Conservation (phyloP, 2,329 filamentous ascomycete species). For the Fusarium marasasianum region DNA sequence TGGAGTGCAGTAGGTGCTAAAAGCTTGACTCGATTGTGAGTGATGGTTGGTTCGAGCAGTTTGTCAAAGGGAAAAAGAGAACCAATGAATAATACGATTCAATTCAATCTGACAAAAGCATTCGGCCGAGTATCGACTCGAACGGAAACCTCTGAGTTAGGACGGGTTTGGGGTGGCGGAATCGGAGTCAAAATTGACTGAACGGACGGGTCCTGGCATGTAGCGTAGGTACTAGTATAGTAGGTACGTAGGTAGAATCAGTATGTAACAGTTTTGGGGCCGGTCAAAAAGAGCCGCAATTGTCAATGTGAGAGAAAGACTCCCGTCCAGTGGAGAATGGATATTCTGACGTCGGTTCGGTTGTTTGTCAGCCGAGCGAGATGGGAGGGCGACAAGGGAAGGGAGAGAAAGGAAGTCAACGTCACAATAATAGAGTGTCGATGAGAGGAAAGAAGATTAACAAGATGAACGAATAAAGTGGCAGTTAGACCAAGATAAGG, state of each 20-base stretch:
- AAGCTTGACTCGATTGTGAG: conserved; percentile 14
- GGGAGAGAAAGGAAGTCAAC: neutral
- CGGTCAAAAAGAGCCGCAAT: conserved; percentile 34
- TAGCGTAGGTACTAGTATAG: neutral
- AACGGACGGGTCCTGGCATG: conserved; percentile 13
- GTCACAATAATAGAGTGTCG: neutral
- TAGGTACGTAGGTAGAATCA: neutral
- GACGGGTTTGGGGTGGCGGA: conserved; percentile 19
- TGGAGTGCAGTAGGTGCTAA: conserved; percentile 1
- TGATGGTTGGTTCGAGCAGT: neutral
- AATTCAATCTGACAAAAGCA: conserved; percentile 5
- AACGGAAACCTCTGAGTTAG: neutral
- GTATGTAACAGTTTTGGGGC: neutral
- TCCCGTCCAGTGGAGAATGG: conserved; percentile 12
- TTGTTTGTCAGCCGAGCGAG: conserved; percentile 21
- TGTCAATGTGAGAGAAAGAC: neutral
- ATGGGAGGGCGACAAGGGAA: conserved; percentile 7
- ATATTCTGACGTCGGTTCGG: neutral
- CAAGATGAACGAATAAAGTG: conserved; percentile 13
- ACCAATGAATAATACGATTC: neutral
- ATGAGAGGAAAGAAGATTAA: neutral
- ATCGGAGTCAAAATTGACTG: conserved; percentile 7
- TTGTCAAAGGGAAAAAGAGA: neutral
- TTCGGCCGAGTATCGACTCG: conserved; percentile 2
- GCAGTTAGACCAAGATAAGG: conserved; percentile 10